Evolutionary conservation across 768 basidiomycete genomes (phyloP), one percentile per base, ranked within the genome.

Genomic region (Tephrocybe rancida): DNA sequence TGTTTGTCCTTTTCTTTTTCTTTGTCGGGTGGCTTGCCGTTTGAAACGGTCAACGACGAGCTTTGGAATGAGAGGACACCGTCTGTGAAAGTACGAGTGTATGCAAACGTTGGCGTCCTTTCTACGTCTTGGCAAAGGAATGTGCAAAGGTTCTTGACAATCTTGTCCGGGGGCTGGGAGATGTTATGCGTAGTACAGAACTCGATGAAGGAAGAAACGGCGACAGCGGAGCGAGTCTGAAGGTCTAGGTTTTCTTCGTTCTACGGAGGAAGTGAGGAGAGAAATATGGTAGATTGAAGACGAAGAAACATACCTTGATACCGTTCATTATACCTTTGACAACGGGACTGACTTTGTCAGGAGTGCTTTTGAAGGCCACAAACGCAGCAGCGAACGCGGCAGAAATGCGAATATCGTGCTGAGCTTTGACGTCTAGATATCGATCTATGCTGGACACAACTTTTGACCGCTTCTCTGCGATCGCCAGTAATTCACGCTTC

Each of bases 291-390:
- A 44, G 2, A 9, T 14, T 14, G 25, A 14, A 2, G 32, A 22
- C 10, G 32, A 43, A 27, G 9, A 4, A 19, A 52, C 81, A 38
- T 48, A 92, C 95, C 84, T 97, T 98, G 76, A 98, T 88, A 21
- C 95, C 92, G 52, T 94, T 96, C 90, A 98, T 98, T 51, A 98
- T 87, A 21, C 92, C 93, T 68, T 95, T 95, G 39, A 99, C 94
- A 44, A 99, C 86, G 0, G 97, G 95, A 61, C 92, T 96, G 57
- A 98, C 87, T 73, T 97, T 98, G 56, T 93, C 85, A 0, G 97
- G 96, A 10, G 92, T 85, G 29, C 84, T 84, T 65, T 83, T 80
- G 58, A 98, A 85, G 7, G 94, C 88, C 11, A 99, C 88, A 59
- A 95, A 88, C 0, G 95, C 93, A 1, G 92, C 88, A 7, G 95